Evolutionary conservation across 2,329 filamentous ascomycete species (phyloP).

Genomic region (Pestalotiopsis fici): DNA sequence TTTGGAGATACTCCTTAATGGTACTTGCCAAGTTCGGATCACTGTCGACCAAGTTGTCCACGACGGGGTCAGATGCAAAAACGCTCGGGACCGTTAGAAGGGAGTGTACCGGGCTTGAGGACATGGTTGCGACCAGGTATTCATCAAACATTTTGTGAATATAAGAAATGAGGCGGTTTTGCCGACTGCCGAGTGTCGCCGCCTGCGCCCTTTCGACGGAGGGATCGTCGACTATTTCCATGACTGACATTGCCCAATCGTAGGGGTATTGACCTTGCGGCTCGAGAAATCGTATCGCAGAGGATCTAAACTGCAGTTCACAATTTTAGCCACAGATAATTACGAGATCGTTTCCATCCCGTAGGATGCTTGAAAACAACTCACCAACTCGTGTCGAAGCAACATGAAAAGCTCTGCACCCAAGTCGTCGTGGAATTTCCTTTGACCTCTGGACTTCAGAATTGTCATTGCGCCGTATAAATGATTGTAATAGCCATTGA

Average conservation of each 20-base stretch:
- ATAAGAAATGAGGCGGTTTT: neutral
- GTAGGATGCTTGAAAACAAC: neutral
- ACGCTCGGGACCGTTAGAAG: neutral
- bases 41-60: neutral
- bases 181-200: neutral
- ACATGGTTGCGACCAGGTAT: neutral
- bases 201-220: neutral
- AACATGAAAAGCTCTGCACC: neutral
- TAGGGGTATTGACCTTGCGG: neutral
- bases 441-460: neutral
- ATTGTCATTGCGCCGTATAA: neutral
- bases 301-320: neutral
- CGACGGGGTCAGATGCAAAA: neutral
- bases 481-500: neutral
- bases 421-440: neutral
- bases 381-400: neutral
- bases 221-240: neutral
- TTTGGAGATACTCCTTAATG: neutral
- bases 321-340: neutral
- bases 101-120: neutral
- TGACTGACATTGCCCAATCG: neutral
- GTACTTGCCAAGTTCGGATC: neutral
- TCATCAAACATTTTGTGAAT: neutral
- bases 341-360: neutral
- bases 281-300: neutral